Evolutionary conservation across 805 yeast species (phyloP), one percentile per base, ranked within the genome.

Genomic region (Scheffersomyces lignosus): DNA sequence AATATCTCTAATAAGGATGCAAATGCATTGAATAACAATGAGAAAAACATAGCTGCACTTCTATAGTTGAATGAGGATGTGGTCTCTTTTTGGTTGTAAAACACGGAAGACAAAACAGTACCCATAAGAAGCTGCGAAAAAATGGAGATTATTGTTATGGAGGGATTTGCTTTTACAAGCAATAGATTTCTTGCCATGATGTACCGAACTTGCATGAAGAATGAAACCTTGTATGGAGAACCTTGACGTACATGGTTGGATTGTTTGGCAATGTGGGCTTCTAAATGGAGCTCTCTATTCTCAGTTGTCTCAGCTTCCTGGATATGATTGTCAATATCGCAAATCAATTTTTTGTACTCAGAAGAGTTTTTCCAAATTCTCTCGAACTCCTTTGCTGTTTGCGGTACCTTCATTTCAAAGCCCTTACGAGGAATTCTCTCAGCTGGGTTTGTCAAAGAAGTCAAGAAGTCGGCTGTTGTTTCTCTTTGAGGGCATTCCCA

Each of bases 1-100:
- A 80, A 68, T 41, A 80, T 74, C 51, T 80, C 85, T 45, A 80
- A 74, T 48, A 80, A 62, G 4, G 83, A 67, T 24, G 77, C 60
- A 58, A 82, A 73, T 6, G 55, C 41, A 44, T 50, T 39, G 47
- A 73, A 80, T 37, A 81, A 63, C 37, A 78, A 66, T 25, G 80
- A 73, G 52, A 77, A 78, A 60, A 80, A 81, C 54, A 81, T 58
- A 14, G 44, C 50, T 24, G 52, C 52, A 15, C 51, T 48, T 60
- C 85, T 71, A 40, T 79, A 73, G 54, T 75, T 79, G 27, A 81
- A 75, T 36, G 83, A 81, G 14, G 29, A 15, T 5, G 48, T 52
- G 3, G 71, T 63, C 4, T 64, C 58, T 30, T 70, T 63, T 29
- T 74, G 68, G 41, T 73, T 74, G 50, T 70, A 80, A 50, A 71